A percentile compares a stretch with the other conserved stretches of the same genome.
These are phyloP conservation scores for Mariannaea sp. DNA, from an alignment of 2,329 filamentous ascomycete genomes.

Conservation along the genomic window DNA sequence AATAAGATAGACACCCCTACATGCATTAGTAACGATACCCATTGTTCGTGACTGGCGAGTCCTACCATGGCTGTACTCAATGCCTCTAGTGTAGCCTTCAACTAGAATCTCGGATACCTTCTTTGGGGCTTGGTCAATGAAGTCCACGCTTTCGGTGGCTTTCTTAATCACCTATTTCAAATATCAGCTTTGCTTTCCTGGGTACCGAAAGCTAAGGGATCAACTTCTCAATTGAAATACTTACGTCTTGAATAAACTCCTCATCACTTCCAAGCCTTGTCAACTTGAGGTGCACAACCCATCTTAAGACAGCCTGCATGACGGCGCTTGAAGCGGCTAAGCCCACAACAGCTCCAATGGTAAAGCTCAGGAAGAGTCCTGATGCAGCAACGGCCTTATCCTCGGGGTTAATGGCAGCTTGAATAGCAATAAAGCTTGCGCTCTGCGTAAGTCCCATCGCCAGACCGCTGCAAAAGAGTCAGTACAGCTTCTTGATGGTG, in stretches of 20 bases:
- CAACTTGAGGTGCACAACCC: constrained; percentile 18
- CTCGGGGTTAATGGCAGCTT: constrained; percentile 45
- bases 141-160: constrained; percentile 27
- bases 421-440: constrained; percentile 49
- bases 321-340: constrained; percentile 46
- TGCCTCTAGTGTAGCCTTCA: constrained; percentile 24
- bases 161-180: constrained; percentile 20
- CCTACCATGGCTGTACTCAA: constrained; percentile 29
- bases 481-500: background rate
- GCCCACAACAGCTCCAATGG: constrained; percentile 46
- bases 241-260: constrained; percentile 16
- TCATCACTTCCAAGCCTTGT: constrained; percentile 18
- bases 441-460: constrained; percentile 48
- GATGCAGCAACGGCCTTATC: constrained; percentile 49
- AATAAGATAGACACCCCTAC: constrained; percentile 15
- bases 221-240: no score
- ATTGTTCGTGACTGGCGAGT: background rate
- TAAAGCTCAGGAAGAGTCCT: constrained; percentile 46
- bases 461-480: constrained; percentile 38
- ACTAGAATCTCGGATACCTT: constrained; percentile 16
- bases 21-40: background rate
- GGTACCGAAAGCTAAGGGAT: no score
- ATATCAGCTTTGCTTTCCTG: constrained; percentile 1
- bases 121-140: constrained; percentile 25
- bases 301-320: constrained; percentile 24